Evolutionary conservation across 495 filamentous ascomycete species (phyloP).

Genomic region (Xylaria cubensis): DNA sequence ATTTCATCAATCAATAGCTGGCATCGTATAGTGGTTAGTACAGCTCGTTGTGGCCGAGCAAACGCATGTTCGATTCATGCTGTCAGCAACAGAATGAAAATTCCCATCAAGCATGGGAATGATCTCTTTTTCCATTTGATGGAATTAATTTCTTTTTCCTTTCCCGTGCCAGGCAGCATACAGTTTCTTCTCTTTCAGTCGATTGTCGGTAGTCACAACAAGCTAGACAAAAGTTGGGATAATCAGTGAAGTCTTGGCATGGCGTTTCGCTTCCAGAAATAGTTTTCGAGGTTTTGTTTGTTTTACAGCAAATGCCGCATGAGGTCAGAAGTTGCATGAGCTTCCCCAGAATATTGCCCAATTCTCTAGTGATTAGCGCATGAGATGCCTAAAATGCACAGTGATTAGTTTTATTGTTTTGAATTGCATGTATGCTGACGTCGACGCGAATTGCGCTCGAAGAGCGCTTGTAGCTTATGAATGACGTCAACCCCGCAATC

Average conservation of each 20-base stretch:
- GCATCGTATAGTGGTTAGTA: slow-evolving; percentile 27
- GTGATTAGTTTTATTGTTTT: neutral
- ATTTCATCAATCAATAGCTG: neutral
- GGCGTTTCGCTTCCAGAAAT: too few species aligned
- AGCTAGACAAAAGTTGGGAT: too few species aligned
- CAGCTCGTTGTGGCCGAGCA: slow-evolving; percentile 24
- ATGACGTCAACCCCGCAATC: slow-evolving; percentile 12
- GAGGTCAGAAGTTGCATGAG: neutral
- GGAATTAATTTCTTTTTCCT: too few species aligned
- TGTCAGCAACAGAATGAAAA: neutral
- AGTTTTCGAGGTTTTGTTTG: too few species aligned
- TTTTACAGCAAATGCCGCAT: neutral
- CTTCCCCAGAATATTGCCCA: neutral
- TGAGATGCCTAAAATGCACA: neutral
- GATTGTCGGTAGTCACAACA: too few species aligned
- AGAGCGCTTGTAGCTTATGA: neutral
- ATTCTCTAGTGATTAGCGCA: neutral
- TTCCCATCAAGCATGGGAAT: rapidly evolving
- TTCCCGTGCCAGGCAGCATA: too few species aligned
- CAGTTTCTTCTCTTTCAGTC: too few species aligned
- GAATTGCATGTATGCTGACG: neutral
- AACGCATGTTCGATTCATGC: slow-evolving; percentile 24
- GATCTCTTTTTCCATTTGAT: neutral
- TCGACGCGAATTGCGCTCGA: slow-evolving; percentile 1
- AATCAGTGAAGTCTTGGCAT: too few species aligned